Evolutionary conservation across 73 alveolate genomes (phyloP), one percentile per base, ranked within the genome.

Genomic region (Symbiodinium natans): DNA sequence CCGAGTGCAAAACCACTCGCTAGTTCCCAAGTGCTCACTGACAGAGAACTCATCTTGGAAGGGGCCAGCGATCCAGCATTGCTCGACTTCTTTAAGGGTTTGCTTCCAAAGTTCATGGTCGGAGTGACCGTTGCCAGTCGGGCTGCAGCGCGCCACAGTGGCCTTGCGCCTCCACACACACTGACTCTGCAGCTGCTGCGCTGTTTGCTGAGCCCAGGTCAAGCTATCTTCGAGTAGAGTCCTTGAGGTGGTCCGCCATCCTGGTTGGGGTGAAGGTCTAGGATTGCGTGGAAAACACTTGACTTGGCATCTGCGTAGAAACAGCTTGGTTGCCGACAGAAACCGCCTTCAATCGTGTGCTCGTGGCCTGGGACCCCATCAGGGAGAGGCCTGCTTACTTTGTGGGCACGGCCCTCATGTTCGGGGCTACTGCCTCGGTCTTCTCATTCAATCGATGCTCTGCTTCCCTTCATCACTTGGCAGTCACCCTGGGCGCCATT

Each of bases 11-110:
- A 46, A 46, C 59, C 59, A 46, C 1, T 48, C 36, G 1, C 0
- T 19, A 1, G 38, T 0, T 0, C 83, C 93, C 5, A 54, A 56
- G 36, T 2, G 19, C 8, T 0, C 39, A 0, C 36, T 11, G 39
- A 85, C 54, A 34, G n/a, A 38, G 1, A 11, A 10, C 82, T 27
- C 93, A 36, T 31, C 43, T 10, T 15, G 11, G 31, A 41, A 85
- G 23, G 93, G 93, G 8, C 93, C 93, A 2, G 38, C 34, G 82
- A 85, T 4, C 93, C 93, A 85, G 4, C 80, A 82, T 21, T 41
- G 73, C 19, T n/a, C 83, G 38, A 56, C 85, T 5, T 87, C 85
- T 2, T 21, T 27, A 21, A 86, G 52, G 13, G 42, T 80, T 36
- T 33, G 86, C 27, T 10, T 0, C 86, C 86, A 77, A 0, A 77